A percentile compares a stretch with the other conserved stretches of the same genome.
These are phyloP conservation scores for Pontederia paniculata DNA, from an alignment of 176 grass and related monocot genomes.

Conservation along the genomic window DNA sequence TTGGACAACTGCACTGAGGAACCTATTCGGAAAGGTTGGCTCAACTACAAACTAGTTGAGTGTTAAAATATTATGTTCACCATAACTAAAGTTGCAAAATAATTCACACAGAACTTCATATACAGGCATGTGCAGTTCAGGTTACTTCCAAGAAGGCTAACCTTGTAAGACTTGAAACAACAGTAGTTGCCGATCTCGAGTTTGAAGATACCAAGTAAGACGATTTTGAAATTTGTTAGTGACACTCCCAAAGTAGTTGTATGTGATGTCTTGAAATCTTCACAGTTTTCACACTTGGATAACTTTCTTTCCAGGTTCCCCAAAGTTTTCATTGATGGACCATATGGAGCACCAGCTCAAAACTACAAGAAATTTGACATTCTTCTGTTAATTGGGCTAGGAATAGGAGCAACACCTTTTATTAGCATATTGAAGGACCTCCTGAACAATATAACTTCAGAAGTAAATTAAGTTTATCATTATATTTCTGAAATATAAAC, in stretches of 20 bases:
- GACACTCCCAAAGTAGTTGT: not conserved
- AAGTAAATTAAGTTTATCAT: conserved; percentile 33
- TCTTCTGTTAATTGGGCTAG: conserved; percentile 87
- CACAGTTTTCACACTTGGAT: conserved; percentile 13
- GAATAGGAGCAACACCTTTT: conserved; percentile 96
- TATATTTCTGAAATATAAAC: conserved; percentile 11
- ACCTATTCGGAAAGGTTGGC: conserved; percentile 84
- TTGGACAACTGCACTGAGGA: conserved; percentile 85
- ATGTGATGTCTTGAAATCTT: conserved; percentile 3
- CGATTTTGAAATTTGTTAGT: conserved; percentile 7
- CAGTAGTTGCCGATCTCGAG: conserved; percentile 65
- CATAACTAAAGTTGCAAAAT: conserved; percentile 6
- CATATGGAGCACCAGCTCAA: conserved; percentile 94
- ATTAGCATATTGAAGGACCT: conserved; percentile 99
- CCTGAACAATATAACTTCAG: conserved; percentile 61
- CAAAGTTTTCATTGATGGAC: conserved; percentile 75
- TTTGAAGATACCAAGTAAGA: conserved; percentile 64
- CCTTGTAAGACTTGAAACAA: conserved; percentile 86
- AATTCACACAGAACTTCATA: conserved; percentile 8
- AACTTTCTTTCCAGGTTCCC: conserved; percentile 41
- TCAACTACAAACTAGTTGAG: not conserved
- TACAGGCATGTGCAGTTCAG: conserved; percentile 64
- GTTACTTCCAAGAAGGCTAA: conserved; percentile 93
- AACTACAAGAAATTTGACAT: conserved; percentile 99
- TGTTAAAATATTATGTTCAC: too few species aligned